Base-by-base conservation (phyloP, 2,329 filamentous ascomycete species). In the Fusarium protoensiforme region DNA sequence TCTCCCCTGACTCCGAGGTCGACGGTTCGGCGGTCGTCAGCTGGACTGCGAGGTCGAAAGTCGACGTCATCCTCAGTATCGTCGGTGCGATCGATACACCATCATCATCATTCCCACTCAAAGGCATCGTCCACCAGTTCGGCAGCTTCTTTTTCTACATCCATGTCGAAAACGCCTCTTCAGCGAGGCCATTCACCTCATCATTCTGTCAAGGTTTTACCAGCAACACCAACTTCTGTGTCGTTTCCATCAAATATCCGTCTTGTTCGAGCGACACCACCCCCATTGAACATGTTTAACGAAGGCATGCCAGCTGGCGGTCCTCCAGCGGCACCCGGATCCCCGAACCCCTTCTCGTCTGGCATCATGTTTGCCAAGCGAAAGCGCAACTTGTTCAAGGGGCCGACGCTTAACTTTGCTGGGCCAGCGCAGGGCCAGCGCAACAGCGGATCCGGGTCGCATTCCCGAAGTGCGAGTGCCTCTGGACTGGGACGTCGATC, bases 41-140 rank as follows among this genome's bases (percentile, higher is more conserved):
- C 89, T 48, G 95, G 96, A 33, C 88, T 98, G 51, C 91, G 95
- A 31, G 96, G 96, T 39, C 91, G 96, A 69, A 98, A 98, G 81
- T 98, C 96, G 1, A 99, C 96, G 0, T 98, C 95, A 0, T 98
- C 95, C 0, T 98, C 95, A 0, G 92, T 99, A 18, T 98, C 95
- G 1, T 98, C 95, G 0, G 92, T 99, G 65, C 92, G 96, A 67
- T 97, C 93, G 51, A 94, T 98, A 79, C 95, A 96, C 78, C 94
- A 95, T 75, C 92, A 94, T 73, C 91, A 92, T 61, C 93, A 96
- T 80, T 92, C 92, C 2, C 96, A 98, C 81, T 98, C 95, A 24
- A 98, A 98, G 83, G 95, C 96, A 0, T 97, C 94, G 0, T 98
- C 95, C 0, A 96, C 95, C 1, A 98, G 95, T 48, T 98, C 93